These are phyloP conservation scores for Ruellia speciosa DNA, from an alignment of 305 asterid genomes.

Conservation along the genomic window DNA sequence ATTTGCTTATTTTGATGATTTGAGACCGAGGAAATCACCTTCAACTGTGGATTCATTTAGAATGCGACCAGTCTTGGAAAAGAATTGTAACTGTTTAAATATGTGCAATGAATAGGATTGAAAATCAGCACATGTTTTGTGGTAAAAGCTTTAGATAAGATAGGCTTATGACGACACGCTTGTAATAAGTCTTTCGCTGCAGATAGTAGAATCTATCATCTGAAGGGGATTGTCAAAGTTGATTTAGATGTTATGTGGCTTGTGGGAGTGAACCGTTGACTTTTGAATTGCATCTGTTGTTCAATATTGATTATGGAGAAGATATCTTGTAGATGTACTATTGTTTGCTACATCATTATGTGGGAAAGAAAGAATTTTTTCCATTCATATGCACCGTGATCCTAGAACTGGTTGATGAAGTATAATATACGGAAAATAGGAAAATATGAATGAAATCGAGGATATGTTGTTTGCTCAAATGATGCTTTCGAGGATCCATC, in stretches of 20 bases:
- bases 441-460: no score
- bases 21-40: constrained; percentile 7
- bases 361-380: no score
- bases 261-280: constrained; percentile 11
- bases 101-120: background rate
- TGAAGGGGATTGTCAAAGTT: constrained; percentile 5
- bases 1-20: constrained; percentile 5
- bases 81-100: constrained; percentile 1
- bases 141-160: constrained; percentile 8
- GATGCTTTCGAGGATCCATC: no score
- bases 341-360: background rate
- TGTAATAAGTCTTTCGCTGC: background rate
- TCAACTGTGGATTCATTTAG: background rate
- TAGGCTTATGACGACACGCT: background rate
- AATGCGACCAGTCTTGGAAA: background rate
- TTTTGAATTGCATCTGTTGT: background rate
- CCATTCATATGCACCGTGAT: background rate
- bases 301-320: background rate
- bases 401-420: constrained; percentile 1
- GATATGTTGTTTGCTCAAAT: no score
- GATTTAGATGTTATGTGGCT: background rate
- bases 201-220: constrained; percentile 1
- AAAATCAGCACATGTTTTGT: background rate
- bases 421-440: background rate
- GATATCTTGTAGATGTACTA: background rate